Evolutionary conservation across 1,139 yeast species (phyloP), one percentile per base, ranked within the genome.

Genomic region (Kodamaea plutei): DNA sequence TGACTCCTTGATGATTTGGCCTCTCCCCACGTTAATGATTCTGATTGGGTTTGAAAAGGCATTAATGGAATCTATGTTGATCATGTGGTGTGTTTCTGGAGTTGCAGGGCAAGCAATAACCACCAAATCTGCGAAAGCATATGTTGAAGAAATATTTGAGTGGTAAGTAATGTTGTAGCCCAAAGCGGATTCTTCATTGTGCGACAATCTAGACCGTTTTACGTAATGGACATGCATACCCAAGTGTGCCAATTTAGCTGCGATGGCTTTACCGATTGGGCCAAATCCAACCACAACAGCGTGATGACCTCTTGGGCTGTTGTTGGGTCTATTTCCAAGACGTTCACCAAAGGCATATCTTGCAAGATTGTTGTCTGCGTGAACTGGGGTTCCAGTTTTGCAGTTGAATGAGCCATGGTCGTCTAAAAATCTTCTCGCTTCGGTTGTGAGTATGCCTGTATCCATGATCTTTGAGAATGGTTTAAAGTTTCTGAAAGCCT

Each of bases 21-120:
- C 93, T 41, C 93, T 68, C 1, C 94, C 95, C 20, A 84, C 78
- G 51, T 87, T 87, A 35, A 87, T 79, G 20, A 87, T 62, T 40
- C 85, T 64, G 11, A 80, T 69, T 2, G 79, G 79, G 20, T 60
- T 54, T 15, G 56, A 53, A 41, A 82, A 73, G 26, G 67, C 55
- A 8, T 58, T 53, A 11, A 84, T 64, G 1, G 78, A 50, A 1
- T 64, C 47, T 16, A 50, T 55, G 45, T 81, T 73, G 35, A 84
- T 59, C 46, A 84, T 52, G 44, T 80, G 70, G 11, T 57, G 50
- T 0, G 93, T 83, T 16, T 69, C 66, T 2, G 74, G 66, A 3
- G 77, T 68, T 13, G 79, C 79, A 2, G 95, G 95, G 28, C 84
- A 69, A 5, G 84, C 79, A 35, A 84, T 53, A 1, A 83, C 76